A percentile compares a stretch with the other conserved stretches of the same genome.
These are phyloP conservation scores for Ascosphaera apis DNA, from an alignment of 2,329 filamentous ascomycete genomes.

Conservation along the genomic window DNA sequence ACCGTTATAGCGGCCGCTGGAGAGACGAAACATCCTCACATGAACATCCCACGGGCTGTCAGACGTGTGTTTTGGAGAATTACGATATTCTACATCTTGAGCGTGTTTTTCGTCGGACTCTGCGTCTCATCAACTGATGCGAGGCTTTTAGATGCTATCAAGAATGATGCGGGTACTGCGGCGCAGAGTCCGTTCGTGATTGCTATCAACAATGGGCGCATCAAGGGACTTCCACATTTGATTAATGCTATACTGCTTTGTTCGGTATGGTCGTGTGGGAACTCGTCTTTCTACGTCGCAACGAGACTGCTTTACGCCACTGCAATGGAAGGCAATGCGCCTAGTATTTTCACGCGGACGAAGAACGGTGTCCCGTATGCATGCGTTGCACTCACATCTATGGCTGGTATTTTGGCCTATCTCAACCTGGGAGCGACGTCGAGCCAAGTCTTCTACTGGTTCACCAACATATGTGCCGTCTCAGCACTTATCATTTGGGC, in stretches of 20 bases:
- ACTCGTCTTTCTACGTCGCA: conserved; percentile 16
- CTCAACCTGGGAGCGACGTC: conserved; percentile 4
- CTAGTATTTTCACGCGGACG: conserved; percentile 9
- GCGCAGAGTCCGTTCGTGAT: conserved; percentile 31
- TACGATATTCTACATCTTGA: conserved; percentile 17
- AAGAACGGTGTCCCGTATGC: conserved; percentile 5
- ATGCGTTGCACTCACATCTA: conserved; percentile 4
- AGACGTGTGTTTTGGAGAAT: conserved; percentile 23
- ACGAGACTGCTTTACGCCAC: conserved; percentile 17
- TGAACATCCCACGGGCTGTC: conserved; percentile 19
- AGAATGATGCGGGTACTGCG: conserved; percentile 13
- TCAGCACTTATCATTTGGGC: conserved; percentile 4
- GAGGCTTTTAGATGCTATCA: conserved; percentile 12
- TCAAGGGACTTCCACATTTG: conserved; percentile 15
- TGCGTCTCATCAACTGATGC: conserved; percentile 17
- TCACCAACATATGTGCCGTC: conserved; percentile 6
- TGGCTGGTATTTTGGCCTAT: conserved; percentile 4
- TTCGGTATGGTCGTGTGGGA: conserved; percentile 21
- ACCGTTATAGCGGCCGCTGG: conserved; percentile 26
- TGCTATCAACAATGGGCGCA: conserved; percentile 23
- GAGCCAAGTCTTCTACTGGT: conserved; percentile 6
- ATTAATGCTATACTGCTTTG: conserved; percentile 20
- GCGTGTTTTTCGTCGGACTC: conserved; percentile 14
- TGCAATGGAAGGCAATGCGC: conserved; percentile 17
- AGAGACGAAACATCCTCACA: conserved; percentile 23